phyloP scores from a whole-genome alignment of 768 basidiomycete genomes.

The Suillus americanus region DNA sequence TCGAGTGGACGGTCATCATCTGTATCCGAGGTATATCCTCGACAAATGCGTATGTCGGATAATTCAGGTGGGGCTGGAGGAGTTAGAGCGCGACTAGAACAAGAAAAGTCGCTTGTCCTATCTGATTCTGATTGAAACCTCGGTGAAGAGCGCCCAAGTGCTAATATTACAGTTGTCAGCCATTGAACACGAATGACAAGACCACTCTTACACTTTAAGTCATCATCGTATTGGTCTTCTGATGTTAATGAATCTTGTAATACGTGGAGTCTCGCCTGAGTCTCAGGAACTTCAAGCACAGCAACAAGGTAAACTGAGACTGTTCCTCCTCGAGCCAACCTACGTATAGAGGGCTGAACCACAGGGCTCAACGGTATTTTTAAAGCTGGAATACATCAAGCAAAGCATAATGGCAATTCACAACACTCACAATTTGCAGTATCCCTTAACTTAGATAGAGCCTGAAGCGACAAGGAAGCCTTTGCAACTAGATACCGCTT shows the following conservation, averaged over 20 bases:
- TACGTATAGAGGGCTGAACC: conserved; percentile 15
- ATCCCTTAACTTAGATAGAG: conserved; percentile 51
- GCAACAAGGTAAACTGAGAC: conserved; percentile 17
- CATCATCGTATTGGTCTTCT: neutral
- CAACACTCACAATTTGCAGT: conserved; percentile 41
- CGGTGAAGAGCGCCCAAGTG: neutral
- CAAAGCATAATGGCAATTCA: neutral
- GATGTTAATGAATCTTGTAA: neutral
- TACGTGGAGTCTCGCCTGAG: neutral
- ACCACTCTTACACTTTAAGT: neutral
- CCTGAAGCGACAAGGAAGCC: conserved; percentile 49
- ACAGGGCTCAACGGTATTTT: conserved; percentile 44
- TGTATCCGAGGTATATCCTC: conserved; percentile 25
- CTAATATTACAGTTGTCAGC: neutral
- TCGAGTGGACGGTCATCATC: conserved; percentile 18
- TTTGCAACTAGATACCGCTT: conserved; percentile 56
- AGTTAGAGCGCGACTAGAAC: neutral
- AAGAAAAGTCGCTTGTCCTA: neutral
- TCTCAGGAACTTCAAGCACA: conserved; percentile 17
- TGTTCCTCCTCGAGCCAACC: conserved; percentile 12
- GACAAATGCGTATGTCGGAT: conserved; percentile 11
- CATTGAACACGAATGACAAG: neutral
- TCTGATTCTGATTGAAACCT: neutral
- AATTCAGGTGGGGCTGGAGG: neutral
- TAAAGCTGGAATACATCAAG: conserved; percentile 31